phyloP scores from a whole-genome alignment of 106 monocot genomes.

The Alisma plantagoaquatica region DNA sequence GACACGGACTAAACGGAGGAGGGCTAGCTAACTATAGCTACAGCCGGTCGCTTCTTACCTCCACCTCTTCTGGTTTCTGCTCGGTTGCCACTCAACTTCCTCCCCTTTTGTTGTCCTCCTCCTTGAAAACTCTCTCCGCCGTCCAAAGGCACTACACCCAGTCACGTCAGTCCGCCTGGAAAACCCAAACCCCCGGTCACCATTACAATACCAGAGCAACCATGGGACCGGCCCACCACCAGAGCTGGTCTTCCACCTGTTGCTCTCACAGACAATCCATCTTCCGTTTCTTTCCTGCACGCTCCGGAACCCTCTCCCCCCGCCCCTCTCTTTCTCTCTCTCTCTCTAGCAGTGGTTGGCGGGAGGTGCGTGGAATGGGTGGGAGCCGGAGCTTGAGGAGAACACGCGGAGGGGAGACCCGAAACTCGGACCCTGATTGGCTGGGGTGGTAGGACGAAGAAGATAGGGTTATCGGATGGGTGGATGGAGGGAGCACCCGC shows the following conservation, averaged over 20 bases:
- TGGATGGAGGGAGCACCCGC: not conserved
- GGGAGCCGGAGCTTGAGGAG: not conserved
- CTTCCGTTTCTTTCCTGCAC: not conserved
- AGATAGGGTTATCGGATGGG: not conserved
- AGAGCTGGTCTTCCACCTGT: too few relatives aligned
- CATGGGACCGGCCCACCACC: too few relatives aligned
- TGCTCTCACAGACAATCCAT: not conserved
- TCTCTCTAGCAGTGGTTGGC: not conserved
- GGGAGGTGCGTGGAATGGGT: not conserved
- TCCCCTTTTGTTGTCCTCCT: not conserved
- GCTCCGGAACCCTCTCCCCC: not conserved
- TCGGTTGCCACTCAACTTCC: too few relatives aligned
- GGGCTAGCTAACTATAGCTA: too few relatives aligned
- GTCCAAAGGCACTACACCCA: not conserved
- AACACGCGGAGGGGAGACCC: not conserved
- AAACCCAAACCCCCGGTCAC: not conserved
- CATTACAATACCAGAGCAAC: too few relatives aligned
- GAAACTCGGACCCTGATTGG: not conserved
- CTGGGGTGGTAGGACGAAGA: not conserved
- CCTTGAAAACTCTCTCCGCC: not conserved
- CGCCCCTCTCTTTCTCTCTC: not conserved
- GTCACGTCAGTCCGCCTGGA: not conserved
- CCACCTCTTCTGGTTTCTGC: too few relatives aligned
- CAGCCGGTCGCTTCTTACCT: too few relatives aligned
- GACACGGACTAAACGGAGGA: too few relatives aligned